Conservation (phyloP, 805 yeast genomes). For the Nakazawaea ambrosiae region DNA sequence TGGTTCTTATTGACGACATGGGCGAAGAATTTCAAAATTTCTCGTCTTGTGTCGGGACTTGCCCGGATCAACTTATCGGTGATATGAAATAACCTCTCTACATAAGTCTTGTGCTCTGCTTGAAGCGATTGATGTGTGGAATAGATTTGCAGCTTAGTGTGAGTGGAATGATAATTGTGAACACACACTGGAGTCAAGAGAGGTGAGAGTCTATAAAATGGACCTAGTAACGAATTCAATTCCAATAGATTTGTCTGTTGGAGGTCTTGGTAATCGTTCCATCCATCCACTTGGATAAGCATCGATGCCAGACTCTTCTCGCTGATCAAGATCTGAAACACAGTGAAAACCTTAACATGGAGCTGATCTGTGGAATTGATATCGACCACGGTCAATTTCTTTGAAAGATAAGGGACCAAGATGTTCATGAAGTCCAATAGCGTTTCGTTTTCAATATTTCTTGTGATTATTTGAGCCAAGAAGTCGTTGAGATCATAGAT, state of each 20-base stretch:
- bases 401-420: constrained; percentile 39
- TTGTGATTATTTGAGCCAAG: constrained; percentile 46
- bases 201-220: constrained; percentile 72
- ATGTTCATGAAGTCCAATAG: constrained; percentile 52
- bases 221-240: constrained; percentile 63
- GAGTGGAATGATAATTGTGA: constrained; percentile 32
- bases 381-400: constrained; percentile 30
- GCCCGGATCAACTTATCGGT: constrained; percentile 73
- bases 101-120: constrained; percentile 50
- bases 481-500: constrained; percentile 31
- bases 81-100: constrained; percentile 62
- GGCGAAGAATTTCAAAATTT: constrained; percentile 62
- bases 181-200: constrained; percentile 45
- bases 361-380: constrained; percentile 34
- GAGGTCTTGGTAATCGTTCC: constrained; percentile 39
- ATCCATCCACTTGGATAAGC: constrained; percentile 47
- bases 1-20: constrained; percentile 76
- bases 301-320: constrained; percentile 56
- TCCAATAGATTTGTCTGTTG: constrained; percentile 49
- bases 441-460: constrained; percentile 62
- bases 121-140: constrained; percentile 54
- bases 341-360: constrained; percentile 47
- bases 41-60: constrained; percentile 55
- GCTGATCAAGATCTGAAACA: constrained; percentile 50
- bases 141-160: constrained; percentile 35